A percentile compares a stretch with the other conserved stretches of the same genome.
Conservation (phyloP, 2,329 filamentous ascomycete genomes). For the Colletotrichum spaethianum region DNA sequence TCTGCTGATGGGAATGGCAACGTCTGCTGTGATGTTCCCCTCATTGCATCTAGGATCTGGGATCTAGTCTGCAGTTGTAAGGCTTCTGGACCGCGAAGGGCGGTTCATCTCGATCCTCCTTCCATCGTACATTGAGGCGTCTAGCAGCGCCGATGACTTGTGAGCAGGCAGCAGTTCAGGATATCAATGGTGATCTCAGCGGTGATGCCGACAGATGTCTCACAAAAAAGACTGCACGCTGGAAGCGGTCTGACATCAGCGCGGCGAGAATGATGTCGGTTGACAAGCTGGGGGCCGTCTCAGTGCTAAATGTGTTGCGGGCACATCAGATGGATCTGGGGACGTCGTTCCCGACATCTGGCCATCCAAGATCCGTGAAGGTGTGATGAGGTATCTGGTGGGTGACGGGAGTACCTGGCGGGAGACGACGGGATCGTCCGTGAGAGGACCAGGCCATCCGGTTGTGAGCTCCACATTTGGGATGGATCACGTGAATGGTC, state of each 20-base stretch:
- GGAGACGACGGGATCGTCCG: constrained; percentile 33
- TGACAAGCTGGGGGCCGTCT: constrained; percentile 19
- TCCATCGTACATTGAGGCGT: background rate
- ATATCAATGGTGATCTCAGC: background rate
- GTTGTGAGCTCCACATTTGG: constrained; percentile 8
- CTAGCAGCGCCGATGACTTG: background rate
- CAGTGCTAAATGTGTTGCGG: constrained; percentile 10
- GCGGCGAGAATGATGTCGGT: constrained; percentile 20
- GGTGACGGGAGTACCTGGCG: constrained; percentile 25
- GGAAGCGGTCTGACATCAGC: constrained; percentile 39
- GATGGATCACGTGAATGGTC: background rate
- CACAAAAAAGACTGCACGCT: constrained; percentile 20
- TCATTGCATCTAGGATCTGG: constrained; percentile 33
- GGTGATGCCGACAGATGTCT: constrained; percentile 31
- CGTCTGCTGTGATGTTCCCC: constrained; percentile 3
- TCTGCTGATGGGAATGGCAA: constrained; percentile 20
- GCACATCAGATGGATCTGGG: background rate
- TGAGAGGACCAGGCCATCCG: background rate
- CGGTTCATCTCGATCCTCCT: constrained; percentile 14
- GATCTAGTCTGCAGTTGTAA: constrained; percentile 24
- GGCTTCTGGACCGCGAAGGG: constrained; percentile 15
- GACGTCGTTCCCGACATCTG: background rate
- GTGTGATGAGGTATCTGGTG: constrained; percentile 12
- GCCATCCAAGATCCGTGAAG: constrained; percentile 7
- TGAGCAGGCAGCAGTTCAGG: constrained; percentile 13